Evolutionary conservation across 2,329 filamentous ascomycete genomes (phyloP), one percentile per base, ranked within the genome.

Genomic region (Monilinia laxa): DNA sequence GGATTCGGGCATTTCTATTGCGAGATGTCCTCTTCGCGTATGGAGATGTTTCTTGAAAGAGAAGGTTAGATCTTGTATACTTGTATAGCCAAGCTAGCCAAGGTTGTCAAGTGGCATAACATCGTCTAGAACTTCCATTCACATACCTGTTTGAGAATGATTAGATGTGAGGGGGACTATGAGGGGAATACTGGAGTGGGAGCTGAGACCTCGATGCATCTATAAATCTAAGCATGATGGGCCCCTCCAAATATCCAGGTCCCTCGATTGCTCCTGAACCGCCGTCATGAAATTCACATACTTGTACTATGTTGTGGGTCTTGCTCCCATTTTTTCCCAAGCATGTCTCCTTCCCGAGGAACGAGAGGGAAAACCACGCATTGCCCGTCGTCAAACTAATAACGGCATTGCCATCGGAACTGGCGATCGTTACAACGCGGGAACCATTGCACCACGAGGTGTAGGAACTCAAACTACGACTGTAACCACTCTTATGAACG

Each of bases 361-460:
- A 67, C 69, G 71, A 7, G 71, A 75, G 20, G 72, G 72, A 23
- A 35, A 65, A 12, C 68, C 66, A 42, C 56, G 66, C 23, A 40
- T 70, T 35, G 40, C 47, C 23, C 68, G 70, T 52, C 71, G 70
- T 55, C 68, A 69, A 62, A 64, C 69, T 40, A 68, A 58, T 38
- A 58, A 64, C 49, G 71, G 72, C 1, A 68, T 79, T 16, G 73
- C 78, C 64, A 77, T 82, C 59, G 83, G 74, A 71, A 79, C 73
- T 38, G 82, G 75, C 70, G 81, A 82, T 69, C 76, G 80, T 4
- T 81, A 79, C 73, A 75, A 73, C 42, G 71, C 73, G 63, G 80
- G 80, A 7, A 77, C 75, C 1, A 71, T 79, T 53, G 76, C 78
- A 23, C 80, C 80, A 40, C 73, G 76, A n/a, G 80, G 80, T 45